Evolutionary conservation across 2,329 filamentous ascomycete species (phyloP).

Genomic region (Pseudogymnoascus pannorum): DNA sequence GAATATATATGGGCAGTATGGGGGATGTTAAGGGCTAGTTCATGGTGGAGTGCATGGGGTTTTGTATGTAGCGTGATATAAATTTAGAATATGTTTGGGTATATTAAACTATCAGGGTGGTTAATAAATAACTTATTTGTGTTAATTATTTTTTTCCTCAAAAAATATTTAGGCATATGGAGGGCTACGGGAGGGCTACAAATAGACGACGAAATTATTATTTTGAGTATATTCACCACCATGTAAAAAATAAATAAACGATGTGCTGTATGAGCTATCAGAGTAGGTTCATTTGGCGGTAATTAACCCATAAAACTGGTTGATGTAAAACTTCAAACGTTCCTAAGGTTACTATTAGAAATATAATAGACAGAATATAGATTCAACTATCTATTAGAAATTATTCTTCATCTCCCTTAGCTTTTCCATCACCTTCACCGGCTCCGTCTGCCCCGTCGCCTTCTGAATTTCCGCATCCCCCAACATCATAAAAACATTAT

Average conservation of each 20-base stretch:
- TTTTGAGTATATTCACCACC: too few relatives aligned
- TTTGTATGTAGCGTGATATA: background rate
- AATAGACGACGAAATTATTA: too few relatives aligned
- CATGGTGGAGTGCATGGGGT: background rate
- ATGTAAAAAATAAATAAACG: too few relatives aligned
- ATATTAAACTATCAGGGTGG: background rate
- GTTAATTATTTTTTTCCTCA: background rate
- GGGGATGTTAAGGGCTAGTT: background rate
- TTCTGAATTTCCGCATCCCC: slow-evolving; percentile 81
- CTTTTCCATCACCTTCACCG: slow-evolving; percentile 76
- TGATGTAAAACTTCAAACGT: too few relatives aligned
- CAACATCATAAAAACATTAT: slow-evolving; percentile 95
- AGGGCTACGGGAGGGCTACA: too few relatives aligned
- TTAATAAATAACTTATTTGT: background rate
- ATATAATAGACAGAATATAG: background rate
- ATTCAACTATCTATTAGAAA: slow-evolving; percentile 16
- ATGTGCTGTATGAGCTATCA: too few relatives aligned
- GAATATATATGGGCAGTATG: background rate
- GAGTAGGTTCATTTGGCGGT: background rate
- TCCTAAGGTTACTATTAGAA: too few relatives aligned
- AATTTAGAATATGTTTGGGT: background rate
- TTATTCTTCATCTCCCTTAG: slow-evolving; percentile 85
- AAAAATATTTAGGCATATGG: too few relatives aligned
- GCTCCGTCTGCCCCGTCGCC: slow-evolving; percentile 71
- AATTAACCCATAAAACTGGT: background rate